These are phyloP conservation scores for Corymbia calophylla DNA, from an alignment of 441 rosid genomes.

Conservation along the genomic window DNA sequence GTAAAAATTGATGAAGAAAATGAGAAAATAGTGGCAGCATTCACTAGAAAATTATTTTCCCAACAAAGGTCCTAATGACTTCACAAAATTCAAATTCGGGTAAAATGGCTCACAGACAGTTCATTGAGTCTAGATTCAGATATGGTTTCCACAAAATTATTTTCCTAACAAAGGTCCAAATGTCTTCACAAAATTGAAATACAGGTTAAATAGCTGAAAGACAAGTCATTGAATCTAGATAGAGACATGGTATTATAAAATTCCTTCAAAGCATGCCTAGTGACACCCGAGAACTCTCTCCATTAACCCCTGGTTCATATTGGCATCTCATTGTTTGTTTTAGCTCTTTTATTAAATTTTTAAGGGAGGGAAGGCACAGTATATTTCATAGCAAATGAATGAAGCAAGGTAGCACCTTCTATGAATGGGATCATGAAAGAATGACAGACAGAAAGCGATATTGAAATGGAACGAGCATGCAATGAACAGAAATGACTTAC, in stretches of 20 bases:
- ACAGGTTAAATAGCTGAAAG: neutral
- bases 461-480: neutral
- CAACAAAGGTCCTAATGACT: neutral
- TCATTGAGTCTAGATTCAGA: neutral
- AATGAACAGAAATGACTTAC: conserved; percentile 21
- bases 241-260: neutral
- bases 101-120: neutral
- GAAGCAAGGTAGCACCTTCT: neutral
- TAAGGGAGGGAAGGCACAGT: neutral
- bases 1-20: neutral
- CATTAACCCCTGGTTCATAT: neutral
- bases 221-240: neutral
- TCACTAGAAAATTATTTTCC: neutral
- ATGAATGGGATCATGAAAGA: neutral
- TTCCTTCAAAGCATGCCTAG: neutral
- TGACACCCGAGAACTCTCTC: neutral
- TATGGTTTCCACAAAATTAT: neutral
- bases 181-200: neutral
- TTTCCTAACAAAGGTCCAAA: neutral
- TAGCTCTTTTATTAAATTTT: neutral
- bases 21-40: neutral
- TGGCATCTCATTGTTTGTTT: neutral
- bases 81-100: neutral
- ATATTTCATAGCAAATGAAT: neutral
- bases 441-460: neutral